Base-by-base conservation (phyloP, 495 filamentous ascomycete species). In the Penicillium waksmanii region DNA sequence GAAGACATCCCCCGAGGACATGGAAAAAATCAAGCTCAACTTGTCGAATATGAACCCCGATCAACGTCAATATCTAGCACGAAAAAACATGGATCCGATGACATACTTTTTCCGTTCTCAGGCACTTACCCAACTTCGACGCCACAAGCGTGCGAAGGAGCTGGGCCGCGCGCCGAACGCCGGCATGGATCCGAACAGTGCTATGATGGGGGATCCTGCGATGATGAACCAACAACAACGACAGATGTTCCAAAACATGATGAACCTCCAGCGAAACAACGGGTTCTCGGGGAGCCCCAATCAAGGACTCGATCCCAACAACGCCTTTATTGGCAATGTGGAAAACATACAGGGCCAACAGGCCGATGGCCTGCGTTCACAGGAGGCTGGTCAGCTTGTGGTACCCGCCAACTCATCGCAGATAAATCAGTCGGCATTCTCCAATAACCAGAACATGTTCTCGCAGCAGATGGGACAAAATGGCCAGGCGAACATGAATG, bases 301-400 rank as follows among this genome's bases (percentile, higher is more conserved):
- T 27, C 81, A 79, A 60, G 63, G 66, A 4, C 63, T 83, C 47
- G 81, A 85, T 19, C 68, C 79, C 8, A 75, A 75, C 8, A 75
- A 75, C 15, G 64, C 73, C 1, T 82, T 84, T 63, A 71, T 82
- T 10, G 79, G 80, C 5, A 82, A 77, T 56, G 71, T 84, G 56
- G 79, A 81, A 54, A 83, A 82, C 44, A 77, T 88, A 11, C 72
- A 84, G 53, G 84, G 80, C 23, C 85, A 87, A 64, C 87, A 88
- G 69, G 82, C 81, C 27, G 84, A 85, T 62, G 86, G 83, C 13
- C 64, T 84, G 52, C 84, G 84, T 23, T 81, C 80, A n/a, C 84
- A 86, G 68, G 84, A 88, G 69, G 82, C 82, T 49, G 87, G 87
- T 23, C 85, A 87, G 59, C 70, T 84, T 46, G 87, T 89, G 21